Conservation (phyloP, 352 stramenopile genomes). For the Phytophthora rubi region DNA sequence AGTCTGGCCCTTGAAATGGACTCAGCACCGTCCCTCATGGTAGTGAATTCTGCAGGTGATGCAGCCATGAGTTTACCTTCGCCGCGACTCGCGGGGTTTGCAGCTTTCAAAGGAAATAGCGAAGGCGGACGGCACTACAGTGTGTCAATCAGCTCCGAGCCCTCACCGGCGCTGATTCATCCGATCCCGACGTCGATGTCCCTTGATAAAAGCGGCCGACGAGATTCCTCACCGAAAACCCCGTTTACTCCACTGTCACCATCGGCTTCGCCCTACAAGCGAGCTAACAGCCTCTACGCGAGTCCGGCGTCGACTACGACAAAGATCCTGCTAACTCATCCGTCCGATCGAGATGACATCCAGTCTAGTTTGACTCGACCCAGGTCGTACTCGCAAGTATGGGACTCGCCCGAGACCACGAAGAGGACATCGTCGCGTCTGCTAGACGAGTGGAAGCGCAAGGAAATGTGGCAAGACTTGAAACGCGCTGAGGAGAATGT, state of each 20-base stretch:
- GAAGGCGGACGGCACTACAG: slow-evolving; percentile 7
- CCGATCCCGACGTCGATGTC: slow-evolving; percentile 30
- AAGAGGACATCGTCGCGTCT: slow-evolving; percentile 55
- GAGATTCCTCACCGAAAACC: slow-evolving; percentile 10
- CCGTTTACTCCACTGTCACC: slow-evolving; percentile 27
- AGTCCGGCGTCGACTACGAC: slow-evolving; percentile 12
- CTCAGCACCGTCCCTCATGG: slow-evolving; percentile 24
- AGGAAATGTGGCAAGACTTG: slow-evolving; percentile 79
- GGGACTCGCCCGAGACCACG: slow-evolving; percentile 38
- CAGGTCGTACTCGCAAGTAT: slow-evolving; percentile 49
- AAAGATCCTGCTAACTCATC: slow-evolving; percentile 26
- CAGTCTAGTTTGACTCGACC: slow-evolving; percentile 30
- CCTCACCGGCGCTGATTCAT: slow-evolving; percentile 36
- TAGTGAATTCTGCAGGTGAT: slow-evolving; percentile 24
- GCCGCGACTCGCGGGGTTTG: slow-evolving; percentile 25
- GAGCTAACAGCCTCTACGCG: slow-evolving; percentile 46
- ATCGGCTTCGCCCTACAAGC: slow-evolving; percentile 48
- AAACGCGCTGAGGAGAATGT: slow-evolving; percentile 72
- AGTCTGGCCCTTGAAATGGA: slow-evolving; percentile 29
- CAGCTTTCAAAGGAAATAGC: slow-evolving; percentile 19
- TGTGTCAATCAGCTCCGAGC: slow-evolving; percentile 12
- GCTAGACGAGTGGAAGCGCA: slow-evolving; percentile 74
- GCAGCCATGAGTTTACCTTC: slow-evolving; percentile 19
- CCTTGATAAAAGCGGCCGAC: slow-evolving; percentile 19
- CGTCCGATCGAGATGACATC: slow-evolving; percentile 14